Evolutionary conservation across 2,329 filamentous ascomycete species (phyloP).

Genomic region (Arthrinium puccinioides): DNA sequence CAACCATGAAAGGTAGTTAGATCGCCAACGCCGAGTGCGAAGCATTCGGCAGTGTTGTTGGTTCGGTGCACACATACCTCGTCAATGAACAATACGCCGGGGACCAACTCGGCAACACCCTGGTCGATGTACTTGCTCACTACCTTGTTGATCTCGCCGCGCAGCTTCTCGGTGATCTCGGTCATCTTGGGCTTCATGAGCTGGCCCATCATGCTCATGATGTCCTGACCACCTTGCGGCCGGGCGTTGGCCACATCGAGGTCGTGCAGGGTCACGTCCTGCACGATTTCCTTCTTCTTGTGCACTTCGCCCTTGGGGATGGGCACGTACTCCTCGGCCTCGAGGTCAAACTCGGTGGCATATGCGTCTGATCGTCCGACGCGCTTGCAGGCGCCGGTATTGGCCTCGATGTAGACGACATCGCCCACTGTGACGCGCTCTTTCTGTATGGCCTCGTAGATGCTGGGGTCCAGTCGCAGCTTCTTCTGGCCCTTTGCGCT

Average conservation of each 20-base stretch:
- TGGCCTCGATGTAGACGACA: slow-evolving; percentile 98
- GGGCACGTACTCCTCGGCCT: slow-evolving; percentile 97
- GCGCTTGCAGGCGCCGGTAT: slow-evolving; percentile 95
- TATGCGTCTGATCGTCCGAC: slow-evolving; percentile 95
- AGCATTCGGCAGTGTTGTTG: too few relatives aligned
- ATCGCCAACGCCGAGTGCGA: not conserved
- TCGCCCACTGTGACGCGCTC: slow-evolving; percentile 94
- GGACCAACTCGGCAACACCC: slow-evolving; percentile 95
- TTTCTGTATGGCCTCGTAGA: slow-evolving; percentile 99
- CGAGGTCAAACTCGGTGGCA: slow-evolving; percentile 95
- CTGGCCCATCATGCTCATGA: slow-evolving; percentile 99
- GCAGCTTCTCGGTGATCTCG: slow-evolving; percentile 96
- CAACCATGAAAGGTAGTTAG: slow-evolving; percentile 10
- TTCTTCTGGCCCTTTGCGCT: slow-evolving; percentile 97
- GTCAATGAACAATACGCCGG: slow-evolving; percentile 96
- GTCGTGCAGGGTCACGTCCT: slow-evolving; percentile 96
- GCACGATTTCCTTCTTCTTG: slow-evolving; percentile 98
- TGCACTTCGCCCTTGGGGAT: slow-evolving; percentile 98
- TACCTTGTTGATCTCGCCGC: slow-evolving; percentile 96
- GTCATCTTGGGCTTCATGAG: slow-evolving; percentile 99
- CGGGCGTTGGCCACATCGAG: slow-evolving; percentile 92
- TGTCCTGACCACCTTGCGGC: slow-evolving; percentile 95
- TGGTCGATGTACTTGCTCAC: slow-evolving; percentile 99
- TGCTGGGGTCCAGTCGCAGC: slow-evolving; percentile 90
- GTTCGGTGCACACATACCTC: slow-evolving; percentile 57